Percentiles rank a stretch among this genome's conserved stretches.
These are phyloP conservation scores for Pulicaria dysenterica DNA, from an alignment of 129 eudicot species.

Conservation along the genomic window DNA sequence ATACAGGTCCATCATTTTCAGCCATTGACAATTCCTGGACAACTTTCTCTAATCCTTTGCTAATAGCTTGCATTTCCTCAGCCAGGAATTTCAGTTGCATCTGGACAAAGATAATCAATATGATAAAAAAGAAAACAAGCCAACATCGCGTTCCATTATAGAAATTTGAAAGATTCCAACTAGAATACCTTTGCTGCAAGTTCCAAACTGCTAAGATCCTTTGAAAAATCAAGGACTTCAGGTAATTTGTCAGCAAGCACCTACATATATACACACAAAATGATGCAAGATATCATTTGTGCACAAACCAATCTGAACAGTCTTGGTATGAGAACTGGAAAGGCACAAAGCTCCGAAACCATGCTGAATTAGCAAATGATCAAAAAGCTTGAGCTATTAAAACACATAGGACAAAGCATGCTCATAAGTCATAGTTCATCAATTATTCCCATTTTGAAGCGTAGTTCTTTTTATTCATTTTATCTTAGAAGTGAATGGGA, in stretches of 20 bases:
- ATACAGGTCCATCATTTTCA: constrained; percentile 80
- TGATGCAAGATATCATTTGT: no score
- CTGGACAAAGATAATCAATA: constrained; percentile 38
- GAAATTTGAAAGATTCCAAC: constrained; percentile 12
- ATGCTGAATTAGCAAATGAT: no score
- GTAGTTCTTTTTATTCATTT: no score
- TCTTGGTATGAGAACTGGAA: no score
- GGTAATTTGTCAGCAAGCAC: constrained; percentile 86
- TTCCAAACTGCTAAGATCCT: constrained; percentile 84
- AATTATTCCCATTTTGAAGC: no score
- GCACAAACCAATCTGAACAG: no score
- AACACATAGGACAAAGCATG: no score
- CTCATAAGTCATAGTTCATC: no score
- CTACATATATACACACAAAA: constrained; percentile 26
- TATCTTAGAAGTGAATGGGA: no score
- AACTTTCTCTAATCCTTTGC: constrained; percentile 79
- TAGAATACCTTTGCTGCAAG: constrained; percentile 68
- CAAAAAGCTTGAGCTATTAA: no score
- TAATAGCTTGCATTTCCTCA: constrained; percentile 93
- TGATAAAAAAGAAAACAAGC: constrained; percentile 13
- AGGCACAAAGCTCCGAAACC: no score
- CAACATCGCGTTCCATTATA: background rate
- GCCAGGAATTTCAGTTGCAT: constrained; percentile 74
- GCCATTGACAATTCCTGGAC: constrained; percentile 71
- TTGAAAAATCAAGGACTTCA: constrained; percentile 83